Conservation (phyloP, 1,139 yeast species). For the Magnusiomyces starmeri region DNA sequence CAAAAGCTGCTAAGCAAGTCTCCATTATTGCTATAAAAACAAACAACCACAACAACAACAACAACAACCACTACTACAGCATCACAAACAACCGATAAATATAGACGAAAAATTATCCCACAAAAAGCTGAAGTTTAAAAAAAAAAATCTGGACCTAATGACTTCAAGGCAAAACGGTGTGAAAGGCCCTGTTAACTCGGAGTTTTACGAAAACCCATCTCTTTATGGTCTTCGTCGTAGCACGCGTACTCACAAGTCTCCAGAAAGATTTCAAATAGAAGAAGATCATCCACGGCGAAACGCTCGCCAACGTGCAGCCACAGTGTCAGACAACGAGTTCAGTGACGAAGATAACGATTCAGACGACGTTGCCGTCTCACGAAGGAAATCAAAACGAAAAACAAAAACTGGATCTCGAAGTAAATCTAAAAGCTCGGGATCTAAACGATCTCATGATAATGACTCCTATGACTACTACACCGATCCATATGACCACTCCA, state of each 20-base stretch:
- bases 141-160: background rate
- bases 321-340: constrained; percentile 21
- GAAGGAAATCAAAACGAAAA: constrained; percentile 17
- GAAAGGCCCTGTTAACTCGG: constrained; percentile 6
- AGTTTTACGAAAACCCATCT: constrained; percentile 54
- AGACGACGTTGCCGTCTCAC: constrained; percentile 14
- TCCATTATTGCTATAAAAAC: no score
- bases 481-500: constrained; percentile 7
- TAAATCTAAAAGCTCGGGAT: constrained; percentile 8
- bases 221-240: constrained; percentile 88
- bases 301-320: constrained; percentile 16
- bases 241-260: constrained; percentile 55
- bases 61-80: background rate
- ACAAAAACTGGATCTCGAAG: constrained; percentile 10
- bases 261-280: constrained; percentile 41
- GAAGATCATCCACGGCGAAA: constrained; percentile 29
- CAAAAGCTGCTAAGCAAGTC: no score
- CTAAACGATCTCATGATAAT: constrained; percentile 12
- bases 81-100: no score
- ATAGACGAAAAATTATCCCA: background rate
- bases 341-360: constrained; percentile 24
- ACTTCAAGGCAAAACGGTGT: constrained; percentile 4
- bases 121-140: background rate
- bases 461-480: constrained; percentile 17
- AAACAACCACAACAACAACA: no score